Evolutionary conservation across 805 yeast species (phyloP), one percentile per base, ranked within the genome.

Genomic region (Ogataea trehaloabstinens): DNA sequence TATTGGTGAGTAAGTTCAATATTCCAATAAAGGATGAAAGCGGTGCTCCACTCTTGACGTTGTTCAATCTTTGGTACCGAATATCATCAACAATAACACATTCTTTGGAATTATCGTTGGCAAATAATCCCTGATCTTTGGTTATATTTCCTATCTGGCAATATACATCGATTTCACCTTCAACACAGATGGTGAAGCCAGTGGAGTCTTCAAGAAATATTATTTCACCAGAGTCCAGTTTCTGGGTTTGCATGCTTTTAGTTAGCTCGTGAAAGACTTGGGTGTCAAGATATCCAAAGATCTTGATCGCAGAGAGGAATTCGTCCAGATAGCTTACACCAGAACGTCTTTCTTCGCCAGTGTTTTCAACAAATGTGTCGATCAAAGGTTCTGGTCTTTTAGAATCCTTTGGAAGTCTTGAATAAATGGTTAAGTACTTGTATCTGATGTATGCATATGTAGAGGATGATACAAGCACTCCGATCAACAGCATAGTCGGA

Each of bases 221-320:
- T 7, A 84, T 72, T 56, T 91, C 98, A 25, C 87, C 91, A 4
- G 76, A 73, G 19, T 80, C 80, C 27, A 91, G 59, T 44, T 85
- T 83, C 55, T 87, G 88, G 1, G 98, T 91, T 38, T 86, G 86
- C 87, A 91, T 88, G 44, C 84, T 84, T 55, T 85, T 82, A 3
- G 98, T 90, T 51, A 91, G 72, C 53, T 90, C 98, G 56, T 90
- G 95, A 60, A 91, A 90, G 1, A 91, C 96, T 2, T 86, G 84
- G 44, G 82, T 74, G 49, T 91, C 98, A 34, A 91, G 69, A 60
- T 91, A 91, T 2, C 98, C 98, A 66, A 91, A 93, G 5, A 93
- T 84, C 61, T 88, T 89, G 47, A 93, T 86, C 3, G 96, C 98
- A 35, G 86, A 76, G 32, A 91, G 64, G 52, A 91, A 91, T 58